phyloP scores from a whole-genome alignment of 768 basidiomycete species.

The Hirschioporus abietinus region DNA sequence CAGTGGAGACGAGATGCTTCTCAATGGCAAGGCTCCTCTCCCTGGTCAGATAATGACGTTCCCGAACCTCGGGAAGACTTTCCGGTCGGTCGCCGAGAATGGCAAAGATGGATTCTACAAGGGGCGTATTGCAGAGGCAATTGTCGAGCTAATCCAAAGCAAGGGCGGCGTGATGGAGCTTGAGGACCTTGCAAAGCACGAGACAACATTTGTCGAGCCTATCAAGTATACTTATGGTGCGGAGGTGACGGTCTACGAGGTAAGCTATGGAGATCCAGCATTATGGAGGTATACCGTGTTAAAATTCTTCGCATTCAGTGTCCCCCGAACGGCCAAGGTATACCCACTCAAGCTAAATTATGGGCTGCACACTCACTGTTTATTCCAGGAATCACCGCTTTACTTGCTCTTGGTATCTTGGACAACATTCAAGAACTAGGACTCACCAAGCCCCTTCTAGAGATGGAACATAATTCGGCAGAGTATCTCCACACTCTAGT shows the following conservation, averaged over 20 bases:
- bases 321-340: conserved; percentile 94
- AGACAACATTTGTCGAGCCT: conserved; percentile 77
- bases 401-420: conserved; percentile 89
- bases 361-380: neutral
- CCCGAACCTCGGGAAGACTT: conserved; percentile 78
- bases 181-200: conserved; percentile 84
- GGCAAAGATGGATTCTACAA: conserved; percentile 95
- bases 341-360: neutral
- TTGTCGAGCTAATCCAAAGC: conserved; percentile 79
- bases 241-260: conserved; percentile 90
- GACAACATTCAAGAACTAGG: conserved; percentile 79
- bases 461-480: conserved; percentile 86
- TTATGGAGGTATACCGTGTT: too few species aligned
- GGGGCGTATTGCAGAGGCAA: conserved; percentile 83
- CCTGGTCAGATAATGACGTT: conserved; percentile 82
- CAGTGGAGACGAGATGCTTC: conserved; percentile 79
- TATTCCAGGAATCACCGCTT: conserved; percentile 71
- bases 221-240: conserved; percentile 85
- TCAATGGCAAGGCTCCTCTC: conserved; percentile 76
- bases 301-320: conserved; percentile 43
- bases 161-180: conserved; percentile 92
- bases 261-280: conserved; percentile 23
- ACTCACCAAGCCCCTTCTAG: conserved; percentile 58
- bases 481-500: conserved; percentile 86
- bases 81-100: conserved; percentile 69